These are phyloP conservation scores for Xylaria arbuscula DNA, from an alignment of 2,329 filamentous ascomycete species.

Conservation along the genomic window DNA sequence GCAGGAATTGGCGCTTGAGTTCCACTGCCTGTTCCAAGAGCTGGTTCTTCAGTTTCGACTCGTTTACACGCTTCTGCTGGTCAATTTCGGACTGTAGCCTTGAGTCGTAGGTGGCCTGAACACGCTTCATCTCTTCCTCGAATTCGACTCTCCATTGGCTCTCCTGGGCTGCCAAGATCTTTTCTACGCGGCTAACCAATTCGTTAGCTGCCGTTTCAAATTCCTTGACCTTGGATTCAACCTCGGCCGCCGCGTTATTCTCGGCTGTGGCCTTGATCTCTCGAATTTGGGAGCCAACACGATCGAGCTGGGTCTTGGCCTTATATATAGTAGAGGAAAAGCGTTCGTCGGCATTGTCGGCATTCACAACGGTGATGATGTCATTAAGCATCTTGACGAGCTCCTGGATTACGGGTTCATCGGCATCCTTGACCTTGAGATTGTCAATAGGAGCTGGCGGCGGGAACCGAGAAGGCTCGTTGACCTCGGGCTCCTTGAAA, in stretches of 20 bases:
- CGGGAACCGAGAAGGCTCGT: conserved; percentile 72
- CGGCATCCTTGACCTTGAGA: conserved; percentile 77
- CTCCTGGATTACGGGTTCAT: conserved; percentile 90
- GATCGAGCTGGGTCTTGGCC: conserved; percentile 84
- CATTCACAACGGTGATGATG: conserved; percentile 92
- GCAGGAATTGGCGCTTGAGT: conserved; percentile 85
- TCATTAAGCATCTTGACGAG: conserved; percentile 96
- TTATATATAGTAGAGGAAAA: conserved; percentile 83
- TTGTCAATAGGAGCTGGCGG: conserved; percentile 80
- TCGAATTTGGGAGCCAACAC: conserved; percentile 82
- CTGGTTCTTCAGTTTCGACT: conserved; percentile 84
- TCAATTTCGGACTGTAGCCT: conserved; percentile 83
- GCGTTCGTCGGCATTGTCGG: conserved; percentile 80
- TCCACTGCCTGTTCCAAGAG: conserved; percentile 91
- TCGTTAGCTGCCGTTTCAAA: conserved; percentile 90
- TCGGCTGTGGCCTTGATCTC: conserved; percentile 76
- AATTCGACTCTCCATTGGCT: conserved; percentile 88
- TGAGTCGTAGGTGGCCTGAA: conserved; percentile 81
- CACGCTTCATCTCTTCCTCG: conserved; percentile 82
- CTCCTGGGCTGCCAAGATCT: conserved; percentile 83
- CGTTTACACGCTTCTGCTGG: conserved; percentile 80
- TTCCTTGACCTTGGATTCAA: conserved; percentile 76
- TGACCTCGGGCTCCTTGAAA: conserved; percentile 70
- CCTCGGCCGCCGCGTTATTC: conserved; percentile 78
- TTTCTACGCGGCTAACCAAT: conserved; percentile 88